Conservation (phyloP, 768 basidiomycete genomes). For the Austroboletus festivus region DNA sequence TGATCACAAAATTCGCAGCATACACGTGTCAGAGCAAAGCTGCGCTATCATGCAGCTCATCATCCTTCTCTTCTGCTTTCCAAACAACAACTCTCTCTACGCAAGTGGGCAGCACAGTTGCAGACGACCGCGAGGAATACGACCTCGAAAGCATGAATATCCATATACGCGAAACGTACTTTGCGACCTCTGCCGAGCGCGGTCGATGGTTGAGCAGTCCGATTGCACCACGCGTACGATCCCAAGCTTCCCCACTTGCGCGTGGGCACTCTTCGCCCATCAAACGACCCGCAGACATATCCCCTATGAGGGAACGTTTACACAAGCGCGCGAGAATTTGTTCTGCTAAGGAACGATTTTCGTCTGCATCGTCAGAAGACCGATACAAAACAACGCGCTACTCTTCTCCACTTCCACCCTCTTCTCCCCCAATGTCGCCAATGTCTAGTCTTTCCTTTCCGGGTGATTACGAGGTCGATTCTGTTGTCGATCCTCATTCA, state of each 20-base stretch:
- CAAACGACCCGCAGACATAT: constrained; percentile 6
- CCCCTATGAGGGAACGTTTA: constrained; percentile 3
- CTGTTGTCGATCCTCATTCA: constrained; percentile 14
- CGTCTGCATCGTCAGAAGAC: constrained; percentile 1
- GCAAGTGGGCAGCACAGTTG: constrained; percentile 13
- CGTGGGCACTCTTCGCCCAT: constrained; percentile 25
- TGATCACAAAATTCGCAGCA: constrained; percentile 15
- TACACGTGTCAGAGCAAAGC: constrained; percentile 1
- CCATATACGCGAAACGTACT: constrained; percentile 47
- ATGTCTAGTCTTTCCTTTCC: constrained; percentile 37
- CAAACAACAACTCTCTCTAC: constrained; percentile 4
- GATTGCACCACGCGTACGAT: constrained; percentile 26
- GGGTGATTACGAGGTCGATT: constrained; percentile 17
- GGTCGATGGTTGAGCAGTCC: constrained; percentile 58
- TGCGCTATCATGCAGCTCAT: background rate
- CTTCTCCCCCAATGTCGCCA: constrained; percentile 46
- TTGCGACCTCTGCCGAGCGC: constrained; percentile 55
- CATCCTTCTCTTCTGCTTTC: background rate
- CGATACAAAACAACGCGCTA: constrained; percentile 18
- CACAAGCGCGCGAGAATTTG: constrained; percentile 1
- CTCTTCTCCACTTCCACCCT: constrained; percentile 34
- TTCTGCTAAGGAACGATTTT: constrained; percentile 1
- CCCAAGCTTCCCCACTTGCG: constrained; percentile 11
- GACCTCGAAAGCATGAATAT: constrained; percentile 34
- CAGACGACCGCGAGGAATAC: constrained; percentile 26